Conservation (phyloP, 2,329 filamentous ascomycete species). For the Fusarium guadeloupense region DNA sequence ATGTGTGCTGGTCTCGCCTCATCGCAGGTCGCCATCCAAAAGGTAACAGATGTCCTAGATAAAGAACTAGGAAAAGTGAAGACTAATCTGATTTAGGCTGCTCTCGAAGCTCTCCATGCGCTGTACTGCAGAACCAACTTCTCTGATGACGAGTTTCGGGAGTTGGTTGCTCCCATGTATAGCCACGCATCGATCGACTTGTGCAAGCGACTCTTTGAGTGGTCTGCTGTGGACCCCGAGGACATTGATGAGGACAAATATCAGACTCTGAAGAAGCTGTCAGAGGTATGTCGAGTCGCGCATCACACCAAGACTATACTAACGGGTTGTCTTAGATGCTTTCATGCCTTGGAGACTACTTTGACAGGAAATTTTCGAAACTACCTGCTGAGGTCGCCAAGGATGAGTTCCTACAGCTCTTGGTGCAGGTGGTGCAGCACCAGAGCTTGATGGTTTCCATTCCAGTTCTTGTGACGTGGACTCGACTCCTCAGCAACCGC, state of each 20-base stretch:
- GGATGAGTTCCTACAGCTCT: slow-evolving; percentile 78
- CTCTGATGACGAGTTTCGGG: slow-evolving; percentile 78
- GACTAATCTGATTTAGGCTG: slow-evolving; percentile 62
- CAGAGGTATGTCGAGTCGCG: slow-evolving; percentile 70
- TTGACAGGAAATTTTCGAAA: slow-evolving; percentile 78
- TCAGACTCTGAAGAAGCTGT: slow-evolving; percentile 89
- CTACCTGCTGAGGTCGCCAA: slow-evolving; percentile 73
- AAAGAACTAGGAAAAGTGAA: not conserved
- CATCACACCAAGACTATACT: not conserved
- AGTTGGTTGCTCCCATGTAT: slow-evolving; percentile 83
- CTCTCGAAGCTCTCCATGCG: slow-evolving; percentile 84
- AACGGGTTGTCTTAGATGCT: slow-evolving; percentile 67
- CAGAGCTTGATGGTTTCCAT: slow-evolving; percentile 93
- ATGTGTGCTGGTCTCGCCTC: slow-evolving; percentile 77
- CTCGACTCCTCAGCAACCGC: slow-evolving; percentile 77
- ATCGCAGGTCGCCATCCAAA: slow-evolving; percentile 75
- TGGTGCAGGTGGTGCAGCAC: slow-evolving; percentile 81
- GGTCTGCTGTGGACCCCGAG: slow-evolving; percentile 80
- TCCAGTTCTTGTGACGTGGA: slow-evolving; percentile 90
- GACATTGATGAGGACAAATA: slow-evolving; percentile 94
- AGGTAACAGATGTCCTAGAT: slow-evolving; percentile 58
- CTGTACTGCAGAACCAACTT: slow-evolving; percentile 81
- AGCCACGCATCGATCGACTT: slow-evolving; percentile 74
- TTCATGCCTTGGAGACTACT: slow-evolving; percentile 83
- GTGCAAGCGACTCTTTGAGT: slow-evolving; percentile 78